These are phyloP conservation scores for Phytopythium boreale DNA, from an alignment of 352 stramenopile genomes.

Conservation along the genomic window DNA sequence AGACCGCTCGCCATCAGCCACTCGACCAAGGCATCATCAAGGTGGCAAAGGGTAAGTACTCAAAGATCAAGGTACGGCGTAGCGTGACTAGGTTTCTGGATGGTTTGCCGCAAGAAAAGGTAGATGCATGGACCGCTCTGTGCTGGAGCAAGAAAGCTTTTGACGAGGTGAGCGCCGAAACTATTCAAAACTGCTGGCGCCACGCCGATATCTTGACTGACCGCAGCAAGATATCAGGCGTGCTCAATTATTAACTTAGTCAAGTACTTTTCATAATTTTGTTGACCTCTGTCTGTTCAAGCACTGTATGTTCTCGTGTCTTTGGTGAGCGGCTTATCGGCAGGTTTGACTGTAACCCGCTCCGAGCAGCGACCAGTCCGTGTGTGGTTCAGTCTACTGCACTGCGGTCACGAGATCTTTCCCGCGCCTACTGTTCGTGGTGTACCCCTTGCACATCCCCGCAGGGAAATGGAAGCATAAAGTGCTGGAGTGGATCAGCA, in stretches of 20 bases:
- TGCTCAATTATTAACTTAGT: no score
- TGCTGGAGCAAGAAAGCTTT: not conserved
- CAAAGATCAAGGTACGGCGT: not conserved
- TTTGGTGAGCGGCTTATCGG: conserved; percentile 1
- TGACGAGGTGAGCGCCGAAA: not conserved
- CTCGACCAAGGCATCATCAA: conserved; percentile 1
- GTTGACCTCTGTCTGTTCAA: not conserved
- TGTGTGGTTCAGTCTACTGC: no score
- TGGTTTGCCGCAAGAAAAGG: not conserved
- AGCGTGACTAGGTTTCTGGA: not conserved
- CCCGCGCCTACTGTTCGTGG: no score
- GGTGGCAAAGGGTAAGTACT: not conserved
- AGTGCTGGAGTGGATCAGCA: no score
- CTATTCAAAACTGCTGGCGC: not conserved
- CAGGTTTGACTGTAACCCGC: conserved; percentile 5
- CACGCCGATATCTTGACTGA: conserved; percentile 2
- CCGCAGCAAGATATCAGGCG: not conserved
- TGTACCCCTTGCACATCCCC: no score
- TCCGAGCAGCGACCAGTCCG: no score
- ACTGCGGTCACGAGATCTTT: no score
- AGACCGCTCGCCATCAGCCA: not conserved
- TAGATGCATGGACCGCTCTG: not conserved
- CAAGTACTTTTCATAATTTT: no score
- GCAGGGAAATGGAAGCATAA: no score
- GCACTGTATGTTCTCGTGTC: not conserved